Conservation (phyloP, 2,329 filamentous ascomycete genomes). For the Pyrenochaeta sp. region DNA sequence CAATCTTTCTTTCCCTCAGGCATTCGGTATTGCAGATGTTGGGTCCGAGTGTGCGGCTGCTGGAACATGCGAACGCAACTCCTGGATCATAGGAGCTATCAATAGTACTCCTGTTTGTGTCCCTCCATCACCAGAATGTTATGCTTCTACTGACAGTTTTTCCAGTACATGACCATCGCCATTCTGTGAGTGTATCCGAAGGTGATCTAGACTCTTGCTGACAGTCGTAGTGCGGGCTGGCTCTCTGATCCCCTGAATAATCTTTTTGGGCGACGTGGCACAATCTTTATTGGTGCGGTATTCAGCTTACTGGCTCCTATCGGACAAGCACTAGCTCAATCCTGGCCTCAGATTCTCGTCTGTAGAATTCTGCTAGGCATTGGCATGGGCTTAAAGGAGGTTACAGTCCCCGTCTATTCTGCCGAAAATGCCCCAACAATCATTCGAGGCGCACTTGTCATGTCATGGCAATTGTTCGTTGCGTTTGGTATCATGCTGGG, state of each 20-base stretch:
- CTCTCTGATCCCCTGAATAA: constrained; percentile 37
- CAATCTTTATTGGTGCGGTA: constrained; percentile 36
- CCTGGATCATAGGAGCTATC: constrained; percentile 22
- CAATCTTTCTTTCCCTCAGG: constrained; percentile 65
- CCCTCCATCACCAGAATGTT: too few species aligned
- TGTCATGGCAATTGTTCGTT: constrained; percentile 50
- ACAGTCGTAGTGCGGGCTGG: constrained; percentile 21
- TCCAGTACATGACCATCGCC: constrained; percentile 17
- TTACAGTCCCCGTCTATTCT: constrained; percentile 51
- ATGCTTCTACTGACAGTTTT: too few species aligned
- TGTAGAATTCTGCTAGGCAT: constrained; percentile 32
- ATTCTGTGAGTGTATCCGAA: constrained; percentile 10
- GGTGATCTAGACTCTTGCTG: background rate
- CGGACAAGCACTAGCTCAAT: constrained; percentile 12
- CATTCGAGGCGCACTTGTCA: constrained; percentile 51
- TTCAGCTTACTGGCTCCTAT: constrained; percentile 28
- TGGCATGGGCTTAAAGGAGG: constrained; percentile 50
- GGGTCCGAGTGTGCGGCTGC: constrained; percentile 11
- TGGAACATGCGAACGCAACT: constrained; percentile 20
- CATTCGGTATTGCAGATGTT: constrained; percentile 55
- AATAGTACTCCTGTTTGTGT: constrained; percentile 19
- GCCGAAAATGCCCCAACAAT: constrained; percentile 48
- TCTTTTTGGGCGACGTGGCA: constrained; percentile 35
- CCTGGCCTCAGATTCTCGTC: constrained; percentile 16
- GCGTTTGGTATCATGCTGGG: constrained; percentile 46